Evolutionary conservation across 2,329 filamentous ascomycete species (phyloP), one percentile per base, ranked within the genome.

Genomic region (Pseudonectria buxi): DNA sequence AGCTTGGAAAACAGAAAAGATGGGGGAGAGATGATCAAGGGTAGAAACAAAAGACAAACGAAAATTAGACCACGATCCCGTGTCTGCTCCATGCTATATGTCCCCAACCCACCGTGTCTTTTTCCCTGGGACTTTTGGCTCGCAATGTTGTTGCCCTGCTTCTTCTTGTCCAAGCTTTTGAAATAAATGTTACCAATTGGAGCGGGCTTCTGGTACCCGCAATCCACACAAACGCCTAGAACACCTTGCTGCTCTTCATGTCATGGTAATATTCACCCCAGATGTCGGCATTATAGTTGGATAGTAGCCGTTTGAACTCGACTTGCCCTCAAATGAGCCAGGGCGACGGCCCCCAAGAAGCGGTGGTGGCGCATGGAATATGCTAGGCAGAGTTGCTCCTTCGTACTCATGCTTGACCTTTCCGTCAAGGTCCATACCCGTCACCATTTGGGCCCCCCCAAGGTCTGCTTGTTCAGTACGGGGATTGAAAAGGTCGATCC

Each of bases 401-500:
- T 73, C 71, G 37, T 67, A 63, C 35, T 76, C 71, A 15, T 64
- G 55, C 51, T 76, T 76, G 28, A 72, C 60, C 46, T 72, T 72
- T 14, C 50, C 42, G 18, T 54, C 51, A 26, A 57, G 45, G 9
- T 59, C 56, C 35, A 54, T 40, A 15, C 53, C 44, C 7, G 47
- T 38, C 12, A 48, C 46, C 44, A 62, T 51, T 24, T 59, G 59
- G 5, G 61, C 49, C 4, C 59, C 40, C 25, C 54, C 36, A 7
- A 57, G 53, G 16, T 62, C 59, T 2, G 67, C 62, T 2, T 58
- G 49, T 9, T 61, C 50, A 35, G 49, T 47, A 51, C 62, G 54
- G 46, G 58, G 48, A 51, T 61, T 57, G 47, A 72, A 77, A 53
- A 76, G 61, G 37, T 76, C 72, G 14, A 76, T 64, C 1, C 63